These are phyloP conservation scores for Microdochium nivale DNA, from an alignment of 2,329 filamentous ascomycete species.

Conservation along the genomic window DNA sequence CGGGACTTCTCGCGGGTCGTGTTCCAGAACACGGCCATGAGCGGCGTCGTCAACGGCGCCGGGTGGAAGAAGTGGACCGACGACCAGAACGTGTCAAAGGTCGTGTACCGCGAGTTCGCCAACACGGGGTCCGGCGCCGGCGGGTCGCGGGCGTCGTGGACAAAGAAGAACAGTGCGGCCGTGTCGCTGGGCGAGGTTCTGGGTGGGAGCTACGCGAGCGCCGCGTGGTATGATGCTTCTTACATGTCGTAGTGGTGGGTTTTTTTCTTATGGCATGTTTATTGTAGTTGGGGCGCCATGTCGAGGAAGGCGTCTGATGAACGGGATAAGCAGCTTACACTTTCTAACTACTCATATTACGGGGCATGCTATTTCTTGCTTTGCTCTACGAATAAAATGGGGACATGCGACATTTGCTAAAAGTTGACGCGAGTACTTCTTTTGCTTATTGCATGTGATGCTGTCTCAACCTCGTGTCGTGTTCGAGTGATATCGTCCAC, in stretches of 20 bases:
- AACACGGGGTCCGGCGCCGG: constrained; percentile 50
- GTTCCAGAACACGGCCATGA: constrained; percentile 40
- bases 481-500: no score
- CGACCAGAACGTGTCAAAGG: constrained; percentile 38
- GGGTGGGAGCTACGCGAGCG: constrained; percentile 9
- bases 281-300: background rate
- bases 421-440: no score
- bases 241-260: constrained; percentile 2
- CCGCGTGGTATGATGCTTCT: constrained; percentile 10
- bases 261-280: background rate
- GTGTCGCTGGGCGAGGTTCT: constrained; percentile 23
- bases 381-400: no score
- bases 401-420: no score
- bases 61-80: constrained; percentile 52
- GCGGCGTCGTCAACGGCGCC: constrained; percentile 45
- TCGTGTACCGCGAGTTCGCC: constrained; percentile 48
- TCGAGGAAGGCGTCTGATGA: background rate
- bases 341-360: no score
- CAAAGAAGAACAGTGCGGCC: constrained; percentile 22
- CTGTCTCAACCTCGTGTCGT: no score
- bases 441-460: no score
- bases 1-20: constrained; percentile 35
- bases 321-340: no score
- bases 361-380: no score
- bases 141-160: constrained; percentile 39